Base-by-base conservation (phyloP, 345 rosid genomes). In the Psidium friedrichsthalianum region DNA sequence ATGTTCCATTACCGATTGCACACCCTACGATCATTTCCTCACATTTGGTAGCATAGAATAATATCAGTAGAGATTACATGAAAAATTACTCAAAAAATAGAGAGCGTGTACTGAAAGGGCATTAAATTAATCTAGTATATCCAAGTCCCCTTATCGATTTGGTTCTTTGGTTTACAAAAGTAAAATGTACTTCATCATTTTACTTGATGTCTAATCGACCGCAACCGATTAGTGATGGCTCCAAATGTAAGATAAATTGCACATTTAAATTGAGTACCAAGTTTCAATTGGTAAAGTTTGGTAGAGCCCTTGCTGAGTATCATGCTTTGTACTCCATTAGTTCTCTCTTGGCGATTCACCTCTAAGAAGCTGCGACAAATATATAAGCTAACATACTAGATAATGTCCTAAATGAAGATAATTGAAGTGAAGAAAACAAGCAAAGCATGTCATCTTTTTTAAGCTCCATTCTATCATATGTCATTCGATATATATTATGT, bases 211-310 rank as follows among this genome's bases (percentile, higher is more conserved):
- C 8, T 11, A 4, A 25, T 58, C 1, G 8, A 0, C 16, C 1
- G 0, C 25, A n/a, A 58, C 1, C 0, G 0, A 58, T 12, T 11
- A 58, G 32, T 58, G 29, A 15, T 0, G 0, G 1, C 16, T n/a
- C 64, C 12, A 25, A 58, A 4, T 0, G 8, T n/a, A n/a, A 58
- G 3, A 5, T 2, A n/a, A 1, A 4, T 2, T 58, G 5, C 32
- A n/a, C 5, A 3, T 25, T n/a, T 58, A 4, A 58, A 58, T 11
- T 13, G 25, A 58, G 16, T 58, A 1, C 1, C 64, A 58, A 58
- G 32, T 12, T 58, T 6, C 2, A 6, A 5, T 58, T 57, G 5
- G 3, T 10, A 58, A 16, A 27, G 7, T 25, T 58, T n/a, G 3
- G 32, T 6, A 25, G 32, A 25, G 32, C 8, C 1, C 1, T 1